phyloP scores from a whole-genome alignment of 1,139 yeast genomes.

The Pichia cactophila region DNA sequence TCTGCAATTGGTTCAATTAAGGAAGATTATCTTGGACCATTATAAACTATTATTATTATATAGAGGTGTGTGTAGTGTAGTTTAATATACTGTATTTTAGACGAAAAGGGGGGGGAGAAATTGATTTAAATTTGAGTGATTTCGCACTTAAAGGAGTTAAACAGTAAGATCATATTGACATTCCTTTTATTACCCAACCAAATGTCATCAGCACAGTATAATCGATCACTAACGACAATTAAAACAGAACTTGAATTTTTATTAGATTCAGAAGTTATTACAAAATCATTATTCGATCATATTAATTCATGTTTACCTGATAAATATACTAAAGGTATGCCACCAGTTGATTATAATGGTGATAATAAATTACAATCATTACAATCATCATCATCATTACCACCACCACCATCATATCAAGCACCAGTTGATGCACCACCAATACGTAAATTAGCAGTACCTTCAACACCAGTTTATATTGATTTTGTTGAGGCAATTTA shows the following conservation, averaged over 20 bases:
- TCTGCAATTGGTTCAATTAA: conserved; percentile 96
- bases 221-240: conserved; percentile 69
- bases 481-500: conserved; percentile 14
- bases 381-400: too few species aligned
- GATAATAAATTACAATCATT: too few species aligned
- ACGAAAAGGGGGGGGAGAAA: neutral
- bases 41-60: conserved; percentile 24
- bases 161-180: too few species aligned
- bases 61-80: neutral
- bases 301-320: conserved; percentile 50
- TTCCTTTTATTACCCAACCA: neutral
- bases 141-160: too few species aligned
- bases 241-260: conserved; percentile 78
- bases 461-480: conserved; percentile 5
- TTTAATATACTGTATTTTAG: neutral
- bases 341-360: conserved; percentile 38
- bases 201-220: conserved; percentile 49
- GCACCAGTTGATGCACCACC: neutral
- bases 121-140: too few species aligned
- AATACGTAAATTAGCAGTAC: conserved; percentile 1
- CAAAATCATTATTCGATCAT: conserved; percentile 48
- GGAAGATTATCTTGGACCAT: conserved; percentile 91
- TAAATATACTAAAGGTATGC: conserved; percentile 47
- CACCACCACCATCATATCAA: neutral
- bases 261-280: conserved; percentile 67